These are phyloP conservation scores for Suillus cothurnatus DNA, from an alignment of 768 basidiomycete genomes.

Conservation along the genomic window DNA sequence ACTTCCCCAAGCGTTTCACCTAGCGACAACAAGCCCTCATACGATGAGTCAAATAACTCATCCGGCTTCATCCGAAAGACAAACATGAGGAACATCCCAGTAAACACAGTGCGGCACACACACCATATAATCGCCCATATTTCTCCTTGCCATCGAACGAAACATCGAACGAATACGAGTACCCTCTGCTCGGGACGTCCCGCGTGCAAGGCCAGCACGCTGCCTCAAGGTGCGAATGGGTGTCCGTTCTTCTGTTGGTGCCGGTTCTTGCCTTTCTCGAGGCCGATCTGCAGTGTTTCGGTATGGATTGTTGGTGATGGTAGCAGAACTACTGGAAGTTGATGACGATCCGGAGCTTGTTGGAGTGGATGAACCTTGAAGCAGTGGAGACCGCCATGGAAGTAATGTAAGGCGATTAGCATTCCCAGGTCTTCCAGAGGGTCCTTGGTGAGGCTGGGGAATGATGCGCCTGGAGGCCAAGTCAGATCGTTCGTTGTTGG, in stretches of 20 bases:
- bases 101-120: constrained; percentile 23
- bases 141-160: constrained; percentile 23
- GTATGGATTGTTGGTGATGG: not conserved
- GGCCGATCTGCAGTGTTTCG: not conserved
- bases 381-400: constrained; percentile 5
- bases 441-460: not conserved
- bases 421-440: not conserved
- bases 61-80: constrained; percentile 52
- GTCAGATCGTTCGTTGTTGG: constrained; percentile 4
- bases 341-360: not conserved
- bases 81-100: constrained; percentile 12
- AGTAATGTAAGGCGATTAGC: constrained; percentile 1
- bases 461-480: not conserved
- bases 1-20: constrained; percentile 68
- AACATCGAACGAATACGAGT: constrained; percentile 8
- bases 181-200: not conserved
- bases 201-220: constrained; percentile 5
- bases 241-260: constrained; percentile 6
- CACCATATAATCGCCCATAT: constrained; percentile 55
- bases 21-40: constrained; percentile 66
- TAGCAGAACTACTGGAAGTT: not conserved
- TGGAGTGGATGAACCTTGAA: not conserved
- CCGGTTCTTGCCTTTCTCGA: constrained; percentile 1
- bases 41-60: constrained; percentile 76
- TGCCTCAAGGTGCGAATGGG: constrained; percentile 8